Conservation (phyloP, 805 yeast genomes). For the Citeromyces nyonsensis region DNA sequence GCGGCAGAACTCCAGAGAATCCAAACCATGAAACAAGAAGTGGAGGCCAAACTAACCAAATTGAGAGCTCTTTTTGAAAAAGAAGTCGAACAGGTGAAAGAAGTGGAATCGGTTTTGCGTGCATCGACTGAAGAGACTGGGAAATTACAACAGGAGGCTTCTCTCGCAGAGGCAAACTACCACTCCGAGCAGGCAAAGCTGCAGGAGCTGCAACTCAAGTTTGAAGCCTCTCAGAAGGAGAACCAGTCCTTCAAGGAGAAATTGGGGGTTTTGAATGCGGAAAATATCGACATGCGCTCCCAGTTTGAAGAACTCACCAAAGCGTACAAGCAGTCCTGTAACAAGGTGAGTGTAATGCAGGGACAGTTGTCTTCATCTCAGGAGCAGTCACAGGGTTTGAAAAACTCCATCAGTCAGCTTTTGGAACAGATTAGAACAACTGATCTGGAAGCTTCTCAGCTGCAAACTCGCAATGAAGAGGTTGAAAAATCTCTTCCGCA, state of each 20-base stretch:
- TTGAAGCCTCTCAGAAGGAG: slow-evolving; percentile 55
- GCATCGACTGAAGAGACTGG: slow-evolving; percentile 53
- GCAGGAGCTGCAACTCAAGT: slow-evolving; percentile 38
- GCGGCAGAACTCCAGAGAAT: slow-evolving; percentile 65
- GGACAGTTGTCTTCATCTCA: slow-evolving; percentile 60
- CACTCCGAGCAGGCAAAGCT: slow-evolving; percentile 55
- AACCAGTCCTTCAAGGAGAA: slow-evolving; percentile 54
- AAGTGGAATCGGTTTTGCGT: slow-evolving; percentile 49
- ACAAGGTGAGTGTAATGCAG: slow-evolving; percentile 46
- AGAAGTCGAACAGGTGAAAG: slow-evolving; percentile 63
- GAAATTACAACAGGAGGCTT: slow-evolving; percentile 52
- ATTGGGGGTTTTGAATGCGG: slow-evolving; percentile 51
- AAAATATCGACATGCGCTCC: slow-evolving; percentile 39
- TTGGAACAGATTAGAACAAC: slow-evolving; percentile 11
- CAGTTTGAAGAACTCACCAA: slow-evolving; percentile 34
- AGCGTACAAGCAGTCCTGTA: slow-evolving; percentile 46
- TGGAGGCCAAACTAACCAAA: slow-evolving; percentile 52
- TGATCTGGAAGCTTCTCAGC: slow-evolving; percentile 9
- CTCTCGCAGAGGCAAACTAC: slow-evolving; percentile 64
- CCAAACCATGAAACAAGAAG: slow-evolving; percentile 49
- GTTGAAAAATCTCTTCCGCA: slow-evolving; percentile 23
- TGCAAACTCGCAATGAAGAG: slow-evolving; percentile 8
- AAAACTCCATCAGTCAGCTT: slow-evolving; percentile 9
- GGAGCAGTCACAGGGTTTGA: slow-evolving; percentile 23
- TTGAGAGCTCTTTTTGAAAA: slow-evolving; percentile 61